Base-by-base conservation (phyloP, 305 asterid genomes). In the Caryopteris hybrid region DNA sequence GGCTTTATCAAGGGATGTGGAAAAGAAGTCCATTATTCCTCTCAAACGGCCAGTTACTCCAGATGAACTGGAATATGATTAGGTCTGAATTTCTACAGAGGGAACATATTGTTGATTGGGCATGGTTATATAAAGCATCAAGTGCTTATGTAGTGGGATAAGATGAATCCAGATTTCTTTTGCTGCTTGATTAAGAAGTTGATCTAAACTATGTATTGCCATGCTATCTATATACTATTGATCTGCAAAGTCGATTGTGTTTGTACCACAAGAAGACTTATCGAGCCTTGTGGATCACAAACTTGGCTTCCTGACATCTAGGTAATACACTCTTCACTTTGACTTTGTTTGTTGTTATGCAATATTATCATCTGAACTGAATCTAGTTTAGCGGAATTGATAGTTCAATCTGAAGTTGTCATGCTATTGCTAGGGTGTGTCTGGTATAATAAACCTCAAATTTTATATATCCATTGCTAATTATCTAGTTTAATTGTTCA, bases 61-160 rank as follows among this genome's bases (percentile, higher is more conserved):
- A 2, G 97, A 93, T 70, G 99, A 93, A 68, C 70, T 93, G 76
- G 97, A 93, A 74, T 93, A 93, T 78, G 99, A 93, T 74, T 93
- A 83, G 82, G 68, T 50, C 23, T 62, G 45, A 12, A 66, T 34
- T 55, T 73, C 65, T 64, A 21, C 29, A 29, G 27, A 41, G 10
- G 17, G 31, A 34, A 50, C 62, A 56, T 29, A 8, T 27, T 60
- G 43, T 43, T 67, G 66, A 42, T 39, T 14, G 13, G 42, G 60
- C 67, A 41, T 58, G 78, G 10, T 64, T 9, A 21, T 36, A 8
- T 34, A 20, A 39, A 22, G 47, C 31, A 72, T 46, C 64, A 20
- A 31, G 58, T 43, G 20, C 63, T 51, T 55, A 17, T 20, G 7
- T 52, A 14, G 8, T 31, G 61, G 78, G 25, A 52, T 53, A 11